Evolutionary conservation across 1,139 yeast genomes (phyloP), one percentile per base, ranked within the genome.

Genomic region (Candida smagusa): DNA sequence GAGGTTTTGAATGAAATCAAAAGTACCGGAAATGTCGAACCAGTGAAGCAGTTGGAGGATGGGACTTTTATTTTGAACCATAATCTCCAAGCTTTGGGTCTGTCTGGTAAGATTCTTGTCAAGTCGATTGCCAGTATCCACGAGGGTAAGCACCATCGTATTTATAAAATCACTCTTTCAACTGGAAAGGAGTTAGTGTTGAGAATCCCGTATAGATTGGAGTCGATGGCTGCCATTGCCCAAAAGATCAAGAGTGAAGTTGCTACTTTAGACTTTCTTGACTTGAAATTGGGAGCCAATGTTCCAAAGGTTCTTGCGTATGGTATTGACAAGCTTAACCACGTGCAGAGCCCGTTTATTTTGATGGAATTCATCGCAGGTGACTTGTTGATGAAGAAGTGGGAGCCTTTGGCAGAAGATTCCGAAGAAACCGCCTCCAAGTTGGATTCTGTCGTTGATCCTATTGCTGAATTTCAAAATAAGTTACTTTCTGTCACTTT

Each of bases 91-190:
- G 48, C 68, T 12, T 46, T 79, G 32, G 83, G 83, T 3, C 31
- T 23, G n/a, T 39, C 59, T 36, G 74, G 73, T 33, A 67, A 67
- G 22, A 58, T 81, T 25, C 63, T 68, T 31, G 70, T 88, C 52
- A 81, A 79, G 54, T 81, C 89, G 35, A 79, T 92, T 56, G 79
- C 87, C 41, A 84, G 95, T 44, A 74, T 88, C 44, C 96, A 88
- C 53, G 97, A 92, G 61, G 97, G 97, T 40, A 88, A 87, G 61
- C 96, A 88, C 56, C 92, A 92, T 63, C 77, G 96, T 56, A 69
- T 90, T 40, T 92, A 89, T 62, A 79, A 82, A 54, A 65, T 88
- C 26, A 77, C 78, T 13, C 68, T 89, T 41, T 74, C 76, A 41
- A 75, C 82, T 36, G 81, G 72, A 6, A 81, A 78, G 47, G 65